Evolutionary conservation across 371 early-diverging fungal genomes (phyloP), one percentile per base, ranked within the genome.

Genomic region (Funneliformis caledonium): DNA sequence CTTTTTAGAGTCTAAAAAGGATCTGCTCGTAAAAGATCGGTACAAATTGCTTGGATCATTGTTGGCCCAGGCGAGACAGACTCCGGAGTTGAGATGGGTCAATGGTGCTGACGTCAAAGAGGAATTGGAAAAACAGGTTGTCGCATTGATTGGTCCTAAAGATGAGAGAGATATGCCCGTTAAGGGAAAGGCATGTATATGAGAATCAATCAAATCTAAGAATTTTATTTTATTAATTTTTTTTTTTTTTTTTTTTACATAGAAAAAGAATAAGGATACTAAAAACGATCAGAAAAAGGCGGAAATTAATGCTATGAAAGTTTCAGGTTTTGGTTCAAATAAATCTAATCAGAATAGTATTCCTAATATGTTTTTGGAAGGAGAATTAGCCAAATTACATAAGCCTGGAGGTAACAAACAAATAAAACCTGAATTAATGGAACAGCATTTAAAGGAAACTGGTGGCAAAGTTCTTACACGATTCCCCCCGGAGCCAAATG

Each of bases 401-500:
- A 96, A 95, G 76, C 95, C 99, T 8, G 99, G 99, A 47, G 99
- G 94, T 80, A 99, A 99, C 88, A 95, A 94, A 65, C 99, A 99
- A 89, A 94, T 98, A 85, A 94, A 93, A 78, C 94, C 96, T 9
- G 92, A 93, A 83, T 88, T 99, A 77, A 97, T 95, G 93, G 89
- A 91, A 72, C 92, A 93, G 83, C 99, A 99, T 85, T 88, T 99
- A 69, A 92, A 94, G 84, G 92, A 94, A 16, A 99, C 99, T 0
- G 95, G 95, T 70, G 97, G 98, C 9, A 93, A 92, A 84, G 99
- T 99, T 2, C 86, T 98, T 37, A 99, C 99, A 2, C 96, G 99
- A 69, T 99, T 99, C 90, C 99, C 99, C 26, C 99, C 99, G 62
- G 99, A 99, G 89, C 99, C 99, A 76, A 99, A 98, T 85, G 99